Percentiles rank a stretch among this genome's conserved stretches.
Evolutionary conservation across 805 yeast species (phyloP).

Genomic region (Lachancea dasiensis): DNA sequence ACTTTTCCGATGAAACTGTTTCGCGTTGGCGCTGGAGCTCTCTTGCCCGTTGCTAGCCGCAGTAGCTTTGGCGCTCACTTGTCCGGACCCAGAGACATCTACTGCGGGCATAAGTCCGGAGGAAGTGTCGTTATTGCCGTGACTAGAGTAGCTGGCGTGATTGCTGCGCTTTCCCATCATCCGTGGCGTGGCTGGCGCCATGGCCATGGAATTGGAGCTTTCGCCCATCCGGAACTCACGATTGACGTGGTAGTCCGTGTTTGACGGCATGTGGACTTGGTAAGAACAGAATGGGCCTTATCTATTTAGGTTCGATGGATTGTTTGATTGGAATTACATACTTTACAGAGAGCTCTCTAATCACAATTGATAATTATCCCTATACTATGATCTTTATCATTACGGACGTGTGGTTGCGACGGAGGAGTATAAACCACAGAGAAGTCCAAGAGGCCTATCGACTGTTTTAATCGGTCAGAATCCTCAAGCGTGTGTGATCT

Average conservation of each 20-base stretch:
- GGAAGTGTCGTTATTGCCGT: conserved; percentile 10
- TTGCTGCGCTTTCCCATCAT: conserved; percentile 28
- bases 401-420: no score
- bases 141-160: conserved; percentile 10
- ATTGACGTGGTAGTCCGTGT: conserved; percentile 27
- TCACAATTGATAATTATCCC: no score
- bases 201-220: conserved; percentile 11
- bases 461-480: no score
- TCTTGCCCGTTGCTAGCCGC: background rate
- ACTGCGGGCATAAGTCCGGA: conserved; percentile 21
- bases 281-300: no score
- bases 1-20: conserved; percentile 69
- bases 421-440: no score
- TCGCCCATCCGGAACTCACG: conserved; percentile 28
- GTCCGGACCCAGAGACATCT: conserved; percentile 13
- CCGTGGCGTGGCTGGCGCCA: conserved; percentile 32
- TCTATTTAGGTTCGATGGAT: no score
- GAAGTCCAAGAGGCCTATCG: no score
- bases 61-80: background rate
- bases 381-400: no score
- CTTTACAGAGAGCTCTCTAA: no score
- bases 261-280: conserved; percentile 17
- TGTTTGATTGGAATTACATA: no score
- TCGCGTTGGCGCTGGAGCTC: conserved; percentile 13
- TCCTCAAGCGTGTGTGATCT: no score